phyloP scores from a whole-genome alignment of 352 stramenopile species.

The Pythium dissotocum region DNA sequence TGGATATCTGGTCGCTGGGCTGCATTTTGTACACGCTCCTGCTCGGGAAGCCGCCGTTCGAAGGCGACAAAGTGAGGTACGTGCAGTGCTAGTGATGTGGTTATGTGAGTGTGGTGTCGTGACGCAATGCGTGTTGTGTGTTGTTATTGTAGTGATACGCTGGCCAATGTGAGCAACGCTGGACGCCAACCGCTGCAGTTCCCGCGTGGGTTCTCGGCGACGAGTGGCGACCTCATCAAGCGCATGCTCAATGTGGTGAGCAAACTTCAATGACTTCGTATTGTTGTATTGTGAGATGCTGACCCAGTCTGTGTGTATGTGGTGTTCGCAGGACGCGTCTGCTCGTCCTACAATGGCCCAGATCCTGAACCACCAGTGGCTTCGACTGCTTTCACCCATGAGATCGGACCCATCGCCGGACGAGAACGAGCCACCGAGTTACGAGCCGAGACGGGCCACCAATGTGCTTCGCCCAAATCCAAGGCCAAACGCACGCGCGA shows the following conservation, averaged over 20 bases:
- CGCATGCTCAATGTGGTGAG: conserved; percentile 51
- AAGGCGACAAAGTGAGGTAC: conserved; percentile 73
- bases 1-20: conserved; percentile 81
- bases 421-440: neutral
- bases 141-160: conserved; percentile 46
- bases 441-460: neutral
- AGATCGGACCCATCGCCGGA: conserved; percentile 7
- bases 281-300: neutral
- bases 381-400: conserved; percentile 23
- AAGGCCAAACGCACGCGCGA: neutral
- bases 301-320: neutral
- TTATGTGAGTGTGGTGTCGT: neutral
- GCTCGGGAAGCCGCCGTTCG: conserved; percentile 64
- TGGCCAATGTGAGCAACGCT: conserved; percentile 70
- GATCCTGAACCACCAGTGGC: conserved; percentile 58
- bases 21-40: conserved; percentile 80
- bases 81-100: neutral
- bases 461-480: neutral
- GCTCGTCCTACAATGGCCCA: conserved; percentile 49
- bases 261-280: neutral
- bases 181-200: conserved; percentile 43
- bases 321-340: conserved; percentile 35
- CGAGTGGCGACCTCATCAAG: conserved; percentile 61
- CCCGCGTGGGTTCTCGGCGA: conserved; percentile 53
- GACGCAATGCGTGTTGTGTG: neutral